Base-by-base conservation (phyloP, 1,284 basidiomycete species). In the Fistulina hepatica region DNA sequence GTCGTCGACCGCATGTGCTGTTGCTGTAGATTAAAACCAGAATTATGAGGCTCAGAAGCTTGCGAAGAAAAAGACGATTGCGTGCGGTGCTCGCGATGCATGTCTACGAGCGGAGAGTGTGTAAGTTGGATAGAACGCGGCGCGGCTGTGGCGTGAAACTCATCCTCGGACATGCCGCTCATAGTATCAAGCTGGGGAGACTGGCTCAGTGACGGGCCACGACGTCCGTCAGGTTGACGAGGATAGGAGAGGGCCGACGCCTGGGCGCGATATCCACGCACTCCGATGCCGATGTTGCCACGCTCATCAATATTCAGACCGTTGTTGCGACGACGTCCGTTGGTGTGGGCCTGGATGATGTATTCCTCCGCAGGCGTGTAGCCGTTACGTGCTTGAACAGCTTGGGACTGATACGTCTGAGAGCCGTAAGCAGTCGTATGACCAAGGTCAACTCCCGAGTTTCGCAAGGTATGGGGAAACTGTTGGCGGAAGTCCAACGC, bases 341-440 rank as follows among this genome's bases (percentile, higher is more conserved):
- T 50, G 47, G 16, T 55, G 42, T 17, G 47, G 22, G n/a, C 43
- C 43, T 74, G 73, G 46, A 82, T 64, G 34, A 82, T 71, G 44
- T 73, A 67, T 51, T 77, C 76, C 49, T 81, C 76, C 0, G 76
- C 62, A 2, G 73, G 63, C 0, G 80, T 82, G 46, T 75, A 81
- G 2, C 79, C 80, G 13, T 69, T 67, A 21, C 56, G 53, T n/a
- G 67, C 63, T 35, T 63, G 65, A 34, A 41, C 57, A 40, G 40
- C 6, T 35, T 37, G 13, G 35, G 44, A 40, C 16, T n/a, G n/a
- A n/a, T n/a, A n/a, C n/a, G n/a, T n/a, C n/a, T n/a, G n/a, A n/a
- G n/a, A n/a, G n/a, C n/a, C n/a, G n/a, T n/a, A n/a, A n/a, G n/a
- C n/a, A n/a, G n/a, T n/a, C n/a, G n/a, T n/a, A n/a, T n/a, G n/a